These are phyloP conservation scores for Penicillium fimorum DNA, from an alignment of 495 filamentous ascomycete genomes.

Conservation along the genomic window DNA sequence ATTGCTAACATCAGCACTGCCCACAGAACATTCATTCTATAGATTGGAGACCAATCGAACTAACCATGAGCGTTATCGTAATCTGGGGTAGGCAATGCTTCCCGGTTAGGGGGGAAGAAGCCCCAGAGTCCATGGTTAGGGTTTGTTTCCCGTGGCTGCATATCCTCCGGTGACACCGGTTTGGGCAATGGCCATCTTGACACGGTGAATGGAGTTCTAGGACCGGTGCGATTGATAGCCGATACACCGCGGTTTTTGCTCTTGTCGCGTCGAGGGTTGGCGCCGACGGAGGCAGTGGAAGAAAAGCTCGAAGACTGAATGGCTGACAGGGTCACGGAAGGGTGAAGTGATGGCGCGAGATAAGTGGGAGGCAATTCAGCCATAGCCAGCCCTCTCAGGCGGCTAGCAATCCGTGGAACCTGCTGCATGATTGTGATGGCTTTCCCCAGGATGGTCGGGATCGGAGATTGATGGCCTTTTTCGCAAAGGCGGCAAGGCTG, in stretches of 20 bases:
- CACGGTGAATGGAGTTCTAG: conserved; percentile 64
- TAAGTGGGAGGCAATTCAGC: conserved; percentile 45
- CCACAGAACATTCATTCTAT: not conserved
- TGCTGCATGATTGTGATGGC: conserved; percentile 39
- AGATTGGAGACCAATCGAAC: conserved; percentile 13
- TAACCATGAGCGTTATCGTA: conserved; percentile 66
- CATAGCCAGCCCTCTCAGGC: conserved; percentile 28
- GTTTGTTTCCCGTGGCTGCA: conserved; percentile 47
- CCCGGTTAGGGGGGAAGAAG: conserved; percentile 73
- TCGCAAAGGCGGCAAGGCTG: conserved; percentile 11
- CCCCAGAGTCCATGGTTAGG: conserved; percentile 87
- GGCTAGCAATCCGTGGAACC: conserved; percentile 15
- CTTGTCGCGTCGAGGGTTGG: conserved; percentile 40
- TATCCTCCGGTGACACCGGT: conserved; percentile 56
- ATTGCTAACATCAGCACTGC: conserved; percentile 18
- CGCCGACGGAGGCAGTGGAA: conserved; percentile 36
- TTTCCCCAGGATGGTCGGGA: conserved; percentile 16
- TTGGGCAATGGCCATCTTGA: conserved; percentile 70
- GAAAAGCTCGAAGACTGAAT: conserved; percentile 48
- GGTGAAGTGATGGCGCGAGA: conserved; percentile 46
- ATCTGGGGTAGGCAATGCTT: conserved; percentile 63
- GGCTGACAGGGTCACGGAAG: conserved; percentile 32
- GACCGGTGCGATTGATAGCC: conserved; percentile 73
- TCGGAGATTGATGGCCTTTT: conserved; percentile 19
- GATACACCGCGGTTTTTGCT: conserved; percentile 70